Base-by-base conservation (phyloP, 768 basidiomycete genomes). In the Termitomyces sp. region DNA sequence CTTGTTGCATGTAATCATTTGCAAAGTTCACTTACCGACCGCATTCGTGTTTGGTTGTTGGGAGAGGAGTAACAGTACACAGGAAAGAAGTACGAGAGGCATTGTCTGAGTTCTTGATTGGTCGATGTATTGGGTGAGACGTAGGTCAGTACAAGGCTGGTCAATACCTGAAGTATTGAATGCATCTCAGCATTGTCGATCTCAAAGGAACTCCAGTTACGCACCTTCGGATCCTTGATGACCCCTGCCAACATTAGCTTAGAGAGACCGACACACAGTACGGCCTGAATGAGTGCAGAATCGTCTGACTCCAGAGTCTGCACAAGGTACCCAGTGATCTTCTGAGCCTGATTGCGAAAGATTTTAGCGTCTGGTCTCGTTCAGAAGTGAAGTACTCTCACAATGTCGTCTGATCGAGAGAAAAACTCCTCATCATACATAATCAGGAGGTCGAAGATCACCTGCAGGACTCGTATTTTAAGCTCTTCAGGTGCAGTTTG, bases 81-180 rank as follows among this genome's bases (percentile, higher is more conserved):
- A 0, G 94, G 93, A 75, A 99, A 89, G 78, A 98, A 98, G 69
- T 97, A 98, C 5, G 92, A 86, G 14, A 99, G 75, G 66, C 94
- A 98, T 70, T 98, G 96, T 44, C 93, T 80, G 17, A 98, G 76
- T 60, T 91, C 84, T 61, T 89, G 86, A 66, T 97, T 98, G 26
- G 86, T 81, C 10, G 75, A 79, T 0, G 95, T 97, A 45, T 87
- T 84, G 0, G 94, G 91, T 0, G 92, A 91, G 54, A 98, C 81
- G 68, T 94, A 99, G 19, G 86, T 78, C 19, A 80, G 56, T 2
- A 77, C 68, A 11, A 81, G 68, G 56, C 71, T 73, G 30, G 70
- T 67, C 23, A 78, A 54, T n/a, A 74, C 71, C 76, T 78, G 53
- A 31, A 31, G 35, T 44, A 38, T 41, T 10, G 12, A 23, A 58